Evolutionary conservation across 108 stramenopile genomes (phyloP).

Genomic region (Cyclostephanos invisitatus): DNA sequence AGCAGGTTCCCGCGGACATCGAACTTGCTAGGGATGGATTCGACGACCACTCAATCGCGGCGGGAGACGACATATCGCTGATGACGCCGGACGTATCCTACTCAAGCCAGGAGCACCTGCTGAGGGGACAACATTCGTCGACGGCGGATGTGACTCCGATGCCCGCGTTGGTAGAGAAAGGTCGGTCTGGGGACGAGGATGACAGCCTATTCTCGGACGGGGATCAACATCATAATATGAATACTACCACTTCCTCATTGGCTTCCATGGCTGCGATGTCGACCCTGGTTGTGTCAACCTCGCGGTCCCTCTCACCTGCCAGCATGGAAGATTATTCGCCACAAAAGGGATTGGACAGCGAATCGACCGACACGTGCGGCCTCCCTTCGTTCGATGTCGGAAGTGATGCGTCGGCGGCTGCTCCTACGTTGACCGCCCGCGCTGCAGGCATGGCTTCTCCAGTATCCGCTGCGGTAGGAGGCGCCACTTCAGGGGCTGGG

Average conservation of each 20-base stretch:
- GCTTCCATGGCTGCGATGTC: slow-evolving; percentile 38
- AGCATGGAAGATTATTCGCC: slow-evolving; percentile 9
- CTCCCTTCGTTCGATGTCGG: neutral
- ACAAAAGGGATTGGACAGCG: neutral
- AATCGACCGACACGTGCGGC: slow-evolving; percentile 15
- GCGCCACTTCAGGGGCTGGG: neutral
- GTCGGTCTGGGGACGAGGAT: slow-evolving; percentile 18
- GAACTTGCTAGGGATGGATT: slow-evolving; percentile 17
- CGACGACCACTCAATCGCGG: slow-evolving; percentile 4
- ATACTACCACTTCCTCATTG: slow-evolving; percentile 12
- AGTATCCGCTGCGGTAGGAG: slow-evolving; percentile 21
- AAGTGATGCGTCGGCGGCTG: neutral
- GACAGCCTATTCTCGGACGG: slow-evolving; percentile 13
- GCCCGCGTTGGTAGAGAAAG: slow-evolving; percentile 6
- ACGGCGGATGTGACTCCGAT: slow-evolving; percentile 9
- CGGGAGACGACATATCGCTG: slow-evolving; percentile 31
- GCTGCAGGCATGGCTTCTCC: slow-evolving; percentile 28
- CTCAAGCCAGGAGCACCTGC: slow-evolving; percentile 31
- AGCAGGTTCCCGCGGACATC: slow-evolving; percentile 14
- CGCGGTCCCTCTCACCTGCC: neutral
- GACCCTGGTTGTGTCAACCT: slow-evolving; percentile 31
- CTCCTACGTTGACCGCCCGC: slow-evolving; percentile 17
- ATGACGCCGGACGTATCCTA: slow-evolving; percentile 22
- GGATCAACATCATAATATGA: neutral
- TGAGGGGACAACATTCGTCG: slow-evolving; percentile 15